Base-by-base conservation (phyloP, 768 basidiomycete species). In the Gloeopeniophorella convolvens region DNA sequence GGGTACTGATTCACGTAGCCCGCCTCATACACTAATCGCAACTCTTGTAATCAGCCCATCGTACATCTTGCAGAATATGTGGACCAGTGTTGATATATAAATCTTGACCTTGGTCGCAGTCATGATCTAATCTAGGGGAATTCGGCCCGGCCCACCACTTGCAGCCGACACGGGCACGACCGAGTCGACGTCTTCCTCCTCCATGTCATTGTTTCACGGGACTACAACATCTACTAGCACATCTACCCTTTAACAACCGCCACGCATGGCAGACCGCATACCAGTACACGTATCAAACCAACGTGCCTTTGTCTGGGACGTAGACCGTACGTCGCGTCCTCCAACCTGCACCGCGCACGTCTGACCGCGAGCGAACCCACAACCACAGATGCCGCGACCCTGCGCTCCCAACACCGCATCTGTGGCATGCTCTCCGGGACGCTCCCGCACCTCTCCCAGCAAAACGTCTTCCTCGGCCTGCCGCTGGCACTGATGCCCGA, bases 401-500 rank as follows among this genome's bases (percentile, higher is more conserved):
- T 99, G 9, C 88, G 96, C 31, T 79, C 85, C 26, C 69, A 82
- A 58, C 83, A 96, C 66, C 82, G 74, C 48, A 76, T 98, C 40
- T 92, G 89, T 60, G 93, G 95, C 30, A 72, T 91, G 36, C 68
- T 97, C 36, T 76, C 81, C 0, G 96, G 96, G 0, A 98, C 96
- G 1, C 78, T 99, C 12, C 94, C 96, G 2, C 91, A 93, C 63
- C 75, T 98, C 1, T 83, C 92, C 1, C 94, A 97, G 60, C 96
- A 99, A 68, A 99, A 99, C 70, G 80, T 87, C 2, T 99, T 99
- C 63, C 73, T 99, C 28, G 96, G 96, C 6, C 69, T 92, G n/a
- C 96, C 96, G 1, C 72, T 96, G 5, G 70, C 89, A 7, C 71
- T 98, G 2, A 79, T 89, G 68, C 89, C 91, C 0, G 96, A 99